Conservation (phyloP, 2,329 filamentous ascomycete genomes). For the Exophiala mesophila region DNA sequence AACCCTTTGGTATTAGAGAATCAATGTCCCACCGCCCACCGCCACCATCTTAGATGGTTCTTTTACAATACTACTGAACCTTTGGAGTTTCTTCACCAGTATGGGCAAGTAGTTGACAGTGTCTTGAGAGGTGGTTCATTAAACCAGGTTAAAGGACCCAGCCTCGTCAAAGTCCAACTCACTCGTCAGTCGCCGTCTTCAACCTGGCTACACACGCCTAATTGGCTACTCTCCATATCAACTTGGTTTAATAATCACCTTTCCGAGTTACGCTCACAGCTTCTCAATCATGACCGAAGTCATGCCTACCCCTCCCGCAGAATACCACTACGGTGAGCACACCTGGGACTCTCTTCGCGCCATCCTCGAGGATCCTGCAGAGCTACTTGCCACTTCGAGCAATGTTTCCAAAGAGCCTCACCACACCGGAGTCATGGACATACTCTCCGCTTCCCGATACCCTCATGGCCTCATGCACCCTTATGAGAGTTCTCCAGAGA, state of each 20-base stretch:
- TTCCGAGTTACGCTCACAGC: no score
- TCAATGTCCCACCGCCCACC: no score
- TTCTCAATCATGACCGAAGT: slow-evolving; percentile 11
- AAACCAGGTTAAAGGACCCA: no score
- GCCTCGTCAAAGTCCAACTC: background rate
- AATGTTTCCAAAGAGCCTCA: slow-evolving; percentile 2
- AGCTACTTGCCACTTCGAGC: slow-evolving; percentile 7
- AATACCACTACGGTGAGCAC: slow-evolving; percentile 10
- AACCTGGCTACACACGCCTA: no score
- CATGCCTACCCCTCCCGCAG: slow-evolving; percentile 10
- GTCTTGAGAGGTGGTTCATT: no score
- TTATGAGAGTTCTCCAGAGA: slow-evolving; percentile 8
- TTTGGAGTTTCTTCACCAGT: no score
- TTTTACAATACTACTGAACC: no score
- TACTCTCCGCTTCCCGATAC: slow-evolving; percentile 21
- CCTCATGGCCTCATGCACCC: slow-evolving; percentile 21
- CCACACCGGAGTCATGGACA: slow-evolving; percentile 10
- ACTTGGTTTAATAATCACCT: slow-evolving; percentile 19
- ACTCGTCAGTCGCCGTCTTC: no score
- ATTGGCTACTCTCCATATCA: no score
- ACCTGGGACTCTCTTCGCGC: slow-evolving; percentile 17
- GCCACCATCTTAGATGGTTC: no score
- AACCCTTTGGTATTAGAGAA: no score
- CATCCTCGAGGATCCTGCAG: slow-evolving; percentile 16
- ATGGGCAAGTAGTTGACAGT: no score